Conservation (phyloP, 164 flowering plant genomes). For the Vitis riparia region DNA sequence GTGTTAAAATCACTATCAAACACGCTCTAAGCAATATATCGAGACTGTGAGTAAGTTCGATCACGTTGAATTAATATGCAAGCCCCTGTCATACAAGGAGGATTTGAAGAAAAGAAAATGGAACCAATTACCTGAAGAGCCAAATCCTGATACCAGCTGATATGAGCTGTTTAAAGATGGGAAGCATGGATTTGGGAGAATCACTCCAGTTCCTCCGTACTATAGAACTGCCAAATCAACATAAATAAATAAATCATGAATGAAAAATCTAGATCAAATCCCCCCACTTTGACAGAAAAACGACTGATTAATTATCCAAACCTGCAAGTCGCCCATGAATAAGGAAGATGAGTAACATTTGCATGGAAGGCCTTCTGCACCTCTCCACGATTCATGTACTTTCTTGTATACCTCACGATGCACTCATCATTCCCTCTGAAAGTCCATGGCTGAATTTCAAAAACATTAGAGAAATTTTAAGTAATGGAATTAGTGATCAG, state of each 20-base stretch:
- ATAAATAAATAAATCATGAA: neutral
- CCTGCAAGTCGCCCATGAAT: conserved; percentile 40
- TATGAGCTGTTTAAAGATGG: conserved; percentile 33
- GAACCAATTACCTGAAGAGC: conserved; percentile 31
- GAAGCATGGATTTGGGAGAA: conserved; percentile 38
- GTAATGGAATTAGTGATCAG: too few relatives aligned
- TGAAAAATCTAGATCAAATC: too few relatives aligned
- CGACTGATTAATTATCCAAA: neutral
- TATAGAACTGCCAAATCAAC: conserved; percentile 15
- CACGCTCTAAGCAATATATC: too few relatives aligned
- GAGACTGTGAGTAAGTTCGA: too few relatives aligned
- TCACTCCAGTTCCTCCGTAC: conserved; percentile 28
- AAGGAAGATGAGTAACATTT: conserved; percentile 12
- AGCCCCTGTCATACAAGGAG: too few relatives aligned
- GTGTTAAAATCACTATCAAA: too few relatives aligned
- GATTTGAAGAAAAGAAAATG: neutral
- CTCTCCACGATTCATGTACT: conserved; percentile 24
- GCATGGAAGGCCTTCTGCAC: conserved; percentile 42
- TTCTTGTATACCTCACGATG: conserved; percentile 15
- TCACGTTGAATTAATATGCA: too few relatives aligned
- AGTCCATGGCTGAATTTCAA: conserved; percentile 25
- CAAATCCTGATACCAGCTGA: conserved; percentile 36
- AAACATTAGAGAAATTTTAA: neutral
- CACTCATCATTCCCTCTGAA: conserved; percentile 32
- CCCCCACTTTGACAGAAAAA: too few relatives aligned